phyloP scores from a whole-genome alignment of 2,329 filamentous ascomycete genomes.

The Neonectria neomacrospora region DNA sequence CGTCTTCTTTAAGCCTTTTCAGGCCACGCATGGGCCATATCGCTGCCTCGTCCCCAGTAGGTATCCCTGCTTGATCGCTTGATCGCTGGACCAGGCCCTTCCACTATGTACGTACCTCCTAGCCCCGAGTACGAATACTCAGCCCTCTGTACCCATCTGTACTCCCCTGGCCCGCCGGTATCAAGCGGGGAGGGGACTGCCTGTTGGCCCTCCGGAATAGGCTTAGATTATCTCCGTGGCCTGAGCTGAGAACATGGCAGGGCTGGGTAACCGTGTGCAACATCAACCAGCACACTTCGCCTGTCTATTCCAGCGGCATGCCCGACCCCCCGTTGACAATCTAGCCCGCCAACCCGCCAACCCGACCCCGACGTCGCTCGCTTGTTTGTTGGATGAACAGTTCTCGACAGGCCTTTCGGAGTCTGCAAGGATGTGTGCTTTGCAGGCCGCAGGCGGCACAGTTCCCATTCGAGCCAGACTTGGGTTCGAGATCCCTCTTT shows the following conservation, averaged over 20 bases:
- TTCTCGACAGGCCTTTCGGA: background rate
- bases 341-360: background rate
- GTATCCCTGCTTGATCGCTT: constrained; percentile 26
- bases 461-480: background rate
- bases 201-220: constrained; percentile 5
- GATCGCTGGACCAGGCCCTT: background rate
- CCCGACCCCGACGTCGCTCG: background rate
- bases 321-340: background rate
- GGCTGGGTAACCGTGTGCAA: constrained; percentile 17
- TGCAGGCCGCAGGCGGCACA: background rate
- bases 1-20: constrained; percentile 31
- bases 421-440: background rate
- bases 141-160: constrained; percentile 25
- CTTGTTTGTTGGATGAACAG: background rate
- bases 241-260: constrained; percentile 27
- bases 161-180: background rate
- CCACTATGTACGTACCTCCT: background rate
- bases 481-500: constrained; percentile 4
- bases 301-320: constrained; percentile 26
- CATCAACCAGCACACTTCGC: background rate
- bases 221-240: constrained; percentile 5
- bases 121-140: constrained; percentile 16
- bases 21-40: constrained; percentile 29
- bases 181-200: background rate
- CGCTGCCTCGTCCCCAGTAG: constrained; percentile 20